These are phyloP conservation scores for Rhizoclosmatium globosum DNA, from an alignment of 192 early-diverging fungal genomes.

Conservation along the genomic window DNA sequence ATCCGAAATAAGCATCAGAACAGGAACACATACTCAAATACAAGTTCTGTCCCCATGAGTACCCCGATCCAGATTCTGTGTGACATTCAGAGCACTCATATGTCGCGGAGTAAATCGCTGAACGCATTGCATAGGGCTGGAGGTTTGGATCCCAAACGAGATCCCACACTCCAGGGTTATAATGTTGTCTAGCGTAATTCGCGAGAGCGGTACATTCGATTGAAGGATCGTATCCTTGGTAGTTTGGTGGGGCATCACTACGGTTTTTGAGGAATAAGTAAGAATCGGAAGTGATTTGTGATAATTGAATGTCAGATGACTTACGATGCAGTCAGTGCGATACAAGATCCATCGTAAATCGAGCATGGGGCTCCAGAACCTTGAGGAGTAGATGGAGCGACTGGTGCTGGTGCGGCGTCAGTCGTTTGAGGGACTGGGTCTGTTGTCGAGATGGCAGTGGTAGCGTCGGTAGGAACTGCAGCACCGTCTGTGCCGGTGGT, in stretches of 20 bases:
- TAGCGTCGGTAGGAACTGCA: background rate
- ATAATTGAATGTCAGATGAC: background rate
- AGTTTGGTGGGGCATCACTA: conserved; percentile 18
- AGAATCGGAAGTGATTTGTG: background rate
- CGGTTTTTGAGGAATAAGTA: background rate
- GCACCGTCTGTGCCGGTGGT: no score
- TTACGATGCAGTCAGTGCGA: background rate
- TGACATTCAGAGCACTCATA: conserved; percentile 22
- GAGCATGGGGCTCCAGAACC: background rate
- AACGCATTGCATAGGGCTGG: background rate
- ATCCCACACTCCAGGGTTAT: conserved; percentile 29
- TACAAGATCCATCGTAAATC: background rate
- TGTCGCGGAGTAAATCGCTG: background rate
- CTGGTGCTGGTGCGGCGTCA: conserved; percentile 1
- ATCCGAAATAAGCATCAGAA: conserved; percentile 8
- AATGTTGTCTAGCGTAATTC: conserved; percentile 29
- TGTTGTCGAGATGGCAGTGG: background rate
- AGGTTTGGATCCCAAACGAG: conserved; percentile 9
- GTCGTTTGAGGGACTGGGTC: background rate
- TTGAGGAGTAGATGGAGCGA: background rate
- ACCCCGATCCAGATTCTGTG: conserved; percentile 20
- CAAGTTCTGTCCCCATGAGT: conserved; percentile 23
- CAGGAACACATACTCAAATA: background rate
- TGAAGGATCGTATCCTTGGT: background rate
- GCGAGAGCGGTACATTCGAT: conserved; percentile 5